A percentile compares a stretch with the other conserved stretches of the same genome.
Evolutionary conservation across 495 filamentous ascomycete genomes (phyloP).

Genomic region (Emericellopsis terricola): DNA sequence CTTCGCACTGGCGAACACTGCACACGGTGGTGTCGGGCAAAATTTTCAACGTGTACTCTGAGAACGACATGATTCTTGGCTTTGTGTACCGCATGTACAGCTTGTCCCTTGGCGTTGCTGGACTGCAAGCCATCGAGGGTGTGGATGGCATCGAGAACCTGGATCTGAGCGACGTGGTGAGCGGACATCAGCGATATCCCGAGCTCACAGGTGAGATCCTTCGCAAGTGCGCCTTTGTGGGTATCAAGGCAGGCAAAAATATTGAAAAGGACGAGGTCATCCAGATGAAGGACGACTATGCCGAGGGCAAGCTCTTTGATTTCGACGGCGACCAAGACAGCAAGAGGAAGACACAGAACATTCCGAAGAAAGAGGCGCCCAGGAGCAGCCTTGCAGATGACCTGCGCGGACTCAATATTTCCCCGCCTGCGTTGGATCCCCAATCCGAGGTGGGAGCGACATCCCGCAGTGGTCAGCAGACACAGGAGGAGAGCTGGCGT

Average conservation of each 20-base stretch:
- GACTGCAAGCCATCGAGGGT: constrained; percentile 43
- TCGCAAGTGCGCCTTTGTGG: constrained; percentile 46
- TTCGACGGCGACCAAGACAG: constrained; percentile 20
- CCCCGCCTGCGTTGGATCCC: not conserved
- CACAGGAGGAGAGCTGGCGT: no score
- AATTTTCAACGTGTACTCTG: constrained; percentile 59
- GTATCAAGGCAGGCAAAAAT: constrained; percentile 33
- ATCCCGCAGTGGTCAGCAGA: not conserved
- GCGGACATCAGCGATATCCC: constrained; percentile 56
- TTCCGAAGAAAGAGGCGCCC: not conserved
- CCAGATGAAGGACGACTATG: constrained; percentile 12
- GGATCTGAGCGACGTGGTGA: constrained; percentile 52
- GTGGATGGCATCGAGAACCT: constrained; percentile 59
- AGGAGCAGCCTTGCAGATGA: not conserved
- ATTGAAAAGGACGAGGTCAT: constrained; percentile 40
- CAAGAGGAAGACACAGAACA: not conserved
- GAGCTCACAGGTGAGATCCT: constrained; percentile 52
- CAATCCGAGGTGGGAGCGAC: no score
- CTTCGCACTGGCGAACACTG: constrained; percentile 46
- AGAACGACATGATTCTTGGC: constrained; percentile 59
- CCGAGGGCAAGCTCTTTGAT: constrained; percentile 24
- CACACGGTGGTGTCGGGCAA: constrained; percentile 55
- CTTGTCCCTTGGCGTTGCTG: constrained; percentile 59
- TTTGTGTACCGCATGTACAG: constrained; percentile 65
- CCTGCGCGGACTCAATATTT: not conserved